These are phyloP conservation scores for Aspergillus versicolor DNA, from an alignment of 2,329 filamentous ascomycete genomes.

Conservation along the genomic window DNA sequence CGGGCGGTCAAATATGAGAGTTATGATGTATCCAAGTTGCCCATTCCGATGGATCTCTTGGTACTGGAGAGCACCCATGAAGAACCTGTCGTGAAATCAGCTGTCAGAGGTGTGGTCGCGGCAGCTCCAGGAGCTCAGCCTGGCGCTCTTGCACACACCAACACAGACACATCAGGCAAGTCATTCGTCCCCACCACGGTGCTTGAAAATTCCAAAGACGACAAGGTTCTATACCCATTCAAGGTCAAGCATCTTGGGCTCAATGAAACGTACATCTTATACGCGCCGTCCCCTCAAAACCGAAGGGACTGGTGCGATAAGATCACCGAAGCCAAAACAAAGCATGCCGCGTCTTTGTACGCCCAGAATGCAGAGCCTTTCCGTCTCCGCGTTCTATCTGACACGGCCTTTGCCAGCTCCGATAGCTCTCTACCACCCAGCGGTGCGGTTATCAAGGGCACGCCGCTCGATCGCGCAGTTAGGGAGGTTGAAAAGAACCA, in stretches of 20 bases:
- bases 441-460: slow-evolving; percentile 80
- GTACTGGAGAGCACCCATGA: slow-evolving; percentile 92
- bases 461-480: slow-evolving; percentile 87
- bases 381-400: slow-evolving; percentile 84
- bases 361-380: slow-evolving; percentile 96
- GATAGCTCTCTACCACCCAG: slow-evolving; percentile 56
- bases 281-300: slow-evolving; percentile 72
- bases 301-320: slow-evolving; percentile 88
- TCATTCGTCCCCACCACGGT: slow-evolving; percentile 48
- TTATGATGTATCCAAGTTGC: slow-evolving; percentile 92
- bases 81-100: slow-evolving; percentile 79
- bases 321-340: slow-evolving; percentile 92
- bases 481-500: slow-evolving; percentile 80
- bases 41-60: slow-evolving; percentile 93
- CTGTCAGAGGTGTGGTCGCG: slow-evolving; percentile 65
- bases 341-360: slow-evolving; percentile 82
- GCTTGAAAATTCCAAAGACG: slow-evolving; percentile 63
- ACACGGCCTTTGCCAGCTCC: slow-evolving; percentile 69
- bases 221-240: slow-evolving; percentile 90
- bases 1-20: slow-evolving; percentile 72
- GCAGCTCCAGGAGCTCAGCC: slow-evolving; percentile 55
- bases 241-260: slow-evolving; percentile 92
- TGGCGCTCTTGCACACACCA: slow-evolving; percentile 59
- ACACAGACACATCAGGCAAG: slow-evolving; percentile 57
- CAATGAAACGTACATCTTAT: slow-evolving; percentile 81